Evolutionary conservation across 305 asterid genomes (phyloP).

Genomic region (Fraxinus ornus): DNA sequence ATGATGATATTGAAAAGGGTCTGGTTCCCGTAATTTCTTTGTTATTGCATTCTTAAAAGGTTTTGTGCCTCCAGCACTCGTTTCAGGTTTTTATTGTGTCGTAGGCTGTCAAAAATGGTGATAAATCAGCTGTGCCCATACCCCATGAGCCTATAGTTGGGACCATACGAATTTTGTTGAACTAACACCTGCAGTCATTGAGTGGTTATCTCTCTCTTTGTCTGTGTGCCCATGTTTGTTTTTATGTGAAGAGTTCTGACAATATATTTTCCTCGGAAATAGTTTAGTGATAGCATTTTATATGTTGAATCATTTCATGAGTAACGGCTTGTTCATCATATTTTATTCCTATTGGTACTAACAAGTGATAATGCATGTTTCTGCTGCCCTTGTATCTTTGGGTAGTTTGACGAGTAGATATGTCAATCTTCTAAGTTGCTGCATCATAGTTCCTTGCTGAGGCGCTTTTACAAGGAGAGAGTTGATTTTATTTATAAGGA

Average conservation of each 20-base stretch:
- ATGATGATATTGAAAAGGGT: slow-evolving; percentile 57
- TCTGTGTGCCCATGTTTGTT: background rate
- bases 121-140: background rate
- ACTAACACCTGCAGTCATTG: background rate
- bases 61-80: background rate
- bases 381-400: background rate
- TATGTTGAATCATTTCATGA: background rate
- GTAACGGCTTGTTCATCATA: background rate
- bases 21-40: slow-evolving; percentile 13
- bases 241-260: background rate
- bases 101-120: background rate
- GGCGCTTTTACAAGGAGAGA: background rate
- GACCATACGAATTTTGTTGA: background rate
- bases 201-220: background rate
- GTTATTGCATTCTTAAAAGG: background rate
- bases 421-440: slow-evolving; percentile 3
- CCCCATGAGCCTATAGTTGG: background rate
- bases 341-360: background rate
- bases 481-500: background rate
- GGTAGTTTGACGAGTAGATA: background rate
- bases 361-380: background rate
- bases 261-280: background rate
- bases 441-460: background rate
- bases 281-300: background rate
- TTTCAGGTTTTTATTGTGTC: background rate